Percentiles rank a stretch among this genome's conserved stretches.
Conservation (phyloP, 2,329 filamentous ascomycete species). For the Hyphodiscus sp. region DNA sequence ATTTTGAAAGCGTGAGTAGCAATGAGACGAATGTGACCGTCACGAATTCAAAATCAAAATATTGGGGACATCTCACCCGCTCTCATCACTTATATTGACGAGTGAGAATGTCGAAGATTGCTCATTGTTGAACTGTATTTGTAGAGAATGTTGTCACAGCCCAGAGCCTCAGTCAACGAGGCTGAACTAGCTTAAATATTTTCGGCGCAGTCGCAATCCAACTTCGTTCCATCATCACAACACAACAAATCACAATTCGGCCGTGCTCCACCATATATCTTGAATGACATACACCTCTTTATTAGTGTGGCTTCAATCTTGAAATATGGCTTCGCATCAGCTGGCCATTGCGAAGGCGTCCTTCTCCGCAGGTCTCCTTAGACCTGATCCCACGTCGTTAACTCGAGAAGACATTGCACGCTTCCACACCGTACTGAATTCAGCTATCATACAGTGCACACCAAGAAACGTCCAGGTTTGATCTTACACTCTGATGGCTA, state of each 20-base stretch:
- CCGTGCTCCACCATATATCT: neutral
- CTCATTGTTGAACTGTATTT: neutral
- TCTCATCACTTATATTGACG: too few relatives aligned
- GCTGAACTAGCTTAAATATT: neutral
- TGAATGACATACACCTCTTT: neutral
- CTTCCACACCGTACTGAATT: slow-evolving; percentile 61
- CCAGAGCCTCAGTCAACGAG: neutral
- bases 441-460: slow-evolving; percentile 64
- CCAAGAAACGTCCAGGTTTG: slow-evolving; percentile 83
- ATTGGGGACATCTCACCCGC: neutral
- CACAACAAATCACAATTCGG: neutral
- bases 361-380: slow-evolving; percentile 67
- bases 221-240: slow-evolving; percentile 1
- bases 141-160: neutral
- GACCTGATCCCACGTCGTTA: slow-evolving; percentile 65
- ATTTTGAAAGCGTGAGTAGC: neutral
- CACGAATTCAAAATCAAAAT: neutral
- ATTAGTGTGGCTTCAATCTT: neutral
- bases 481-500: slow-evolving; percentile 29
- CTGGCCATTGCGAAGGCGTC: slow-evolving; percentile 73
- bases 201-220: neutral
- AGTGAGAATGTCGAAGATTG: too few relatives aligned
- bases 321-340: slow-evolving; percentile 58
- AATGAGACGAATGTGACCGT: neutral
- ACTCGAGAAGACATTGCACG: slow-evolving; percentile 61